phyloP scores from a whole-genome alignment of 129 eudicot genomes.

The Heracleum sosnowskyi region DNA sequence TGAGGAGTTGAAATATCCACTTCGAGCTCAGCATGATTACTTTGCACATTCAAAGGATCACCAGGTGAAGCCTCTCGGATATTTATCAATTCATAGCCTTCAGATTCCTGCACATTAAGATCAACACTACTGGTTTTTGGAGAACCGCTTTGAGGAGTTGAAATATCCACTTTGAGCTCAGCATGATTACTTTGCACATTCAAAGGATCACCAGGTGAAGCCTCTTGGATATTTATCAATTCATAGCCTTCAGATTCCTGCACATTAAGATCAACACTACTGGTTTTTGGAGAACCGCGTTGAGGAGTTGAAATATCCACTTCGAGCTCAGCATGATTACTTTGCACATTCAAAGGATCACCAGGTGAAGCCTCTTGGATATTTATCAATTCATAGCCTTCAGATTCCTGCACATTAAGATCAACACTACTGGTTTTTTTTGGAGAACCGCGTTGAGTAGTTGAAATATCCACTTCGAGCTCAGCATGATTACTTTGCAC shows the following conservation, averaged over 20 bases:
- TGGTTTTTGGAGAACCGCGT: conserved; percentile 7
- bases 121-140: too few species aligned
- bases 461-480: conserved; percentile 13
- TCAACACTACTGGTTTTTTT: conserved; percentile 12
- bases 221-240: neutral
- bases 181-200: conserved; percentile 8
- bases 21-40: conserved; percentile 8
- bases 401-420: conserved; percentile 8
- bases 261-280: conserved; percentile 7
- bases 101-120: too few species aligned
- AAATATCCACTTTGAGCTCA: conserved; percentile 12
- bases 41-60: conserved; percentile 11
- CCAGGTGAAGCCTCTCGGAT: neutral
- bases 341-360: conserved; percentile 11
- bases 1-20: conserved; percentile 7
- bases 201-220: conserved; percentile 13
- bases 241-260: conserved; percentile 7
- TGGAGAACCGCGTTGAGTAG: neutral
- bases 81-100: neutral
- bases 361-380: neutral
- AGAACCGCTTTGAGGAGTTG: too few species aligned
- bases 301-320: conserved; percentile 6
- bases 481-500: conserved; percentile 7
- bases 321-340: conserved; percentile 8
- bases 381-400: conserved; percentile 1